A percentile compares a stretch with the other conserved stretches of the same genome.
These are phyloP conservation scores for Botrytis elliptica DNA, from an alignment of 2,329 filamentous ascomycete genomes.

Conservation along the genomic window DNA sequence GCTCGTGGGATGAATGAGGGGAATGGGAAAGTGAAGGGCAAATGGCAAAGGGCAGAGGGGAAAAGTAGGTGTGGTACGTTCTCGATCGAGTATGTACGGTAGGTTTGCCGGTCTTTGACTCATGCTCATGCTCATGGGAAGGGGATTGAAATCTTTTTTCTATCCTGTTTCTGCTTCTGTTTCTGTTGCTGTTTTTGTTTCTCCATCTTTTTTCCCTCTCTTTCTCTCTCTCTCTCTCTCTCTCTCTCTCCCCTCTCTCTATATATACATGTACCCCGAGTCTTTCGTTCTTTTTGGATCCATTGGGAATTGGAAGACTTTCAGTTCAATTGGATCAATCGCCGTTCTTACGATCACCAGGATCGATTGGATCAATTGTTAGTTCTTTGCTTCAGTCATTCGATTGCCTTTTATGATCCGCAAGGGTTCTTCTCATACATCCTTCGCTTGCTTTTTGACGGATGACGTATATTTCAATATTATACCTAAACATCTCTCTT, in stretches of 20 bases:
- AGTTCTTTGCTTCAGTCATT: not conserved
- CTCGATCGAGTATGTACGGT: not conserved
- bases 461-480: not conserved
- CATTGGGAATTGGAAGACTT: not conserved
- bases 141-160: not conserved
- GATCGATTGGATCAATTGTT: not conserved
- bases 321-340: too few relatives aligned
- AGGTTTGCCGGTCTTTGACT: not conserved
- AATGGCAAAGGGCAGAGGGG: not conserved
- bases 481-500: not conserved
- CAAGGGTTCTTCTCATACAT: not conserved
- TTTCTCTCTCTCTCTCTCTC: not conserved
- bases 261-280: too few relatives aligned
- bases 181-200: not conserved
- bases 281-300: not conserved
- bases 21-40: too few relatives aligned
- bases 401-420: slow-evolving; percentile 9
- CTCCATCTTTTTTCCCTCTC: not conserved
- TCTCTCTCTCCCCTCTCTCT: too few relatives aligned
- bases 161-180: not conserved
- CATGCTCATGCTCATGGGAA: not conserved
- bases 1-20: not conserved
- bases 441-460: not conserved
- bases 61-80: not conserved
- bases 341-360: not conserved